phyloP scores from a whole-genome alignment of 2,329 filamentous ascomycete genomes.

The Trichoderma arundinaceum region DNA sequence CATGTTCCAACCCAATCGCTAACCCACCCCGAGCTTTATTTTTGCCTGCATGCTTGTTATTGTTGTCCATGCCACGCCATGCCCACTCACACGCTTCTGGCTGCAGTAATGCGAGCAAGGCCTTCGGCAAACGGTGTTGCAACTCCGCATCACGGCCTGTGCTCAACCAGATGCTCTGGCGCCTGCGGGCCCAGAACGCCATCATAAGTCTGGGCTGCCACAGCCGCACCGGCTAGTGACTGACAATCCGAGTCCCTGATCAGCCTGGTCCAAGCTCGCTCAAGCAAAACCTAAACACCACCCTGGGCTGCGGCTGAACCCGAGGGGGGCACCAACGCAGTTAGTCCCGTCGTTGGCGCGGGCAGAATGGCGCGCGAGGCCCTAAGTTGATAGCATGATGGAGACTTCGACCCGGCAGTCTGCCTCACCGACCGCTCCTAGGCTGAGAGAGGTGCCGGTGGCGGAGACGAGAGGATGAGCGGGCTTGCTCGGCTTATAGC shows the following conservation, averaged over 20 bases:
- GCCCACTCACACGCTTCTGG: conserved; percentile 16
- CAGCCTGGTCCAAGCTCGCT: conserved; percentile 19
- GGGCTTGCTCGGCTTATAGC: conserved; percentile 3
- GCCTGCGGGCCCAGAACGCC: conserved; percentile 21
- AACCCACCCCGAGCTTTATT: conserved; percentile 2
- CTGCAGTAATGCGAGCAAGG: conserved; percentile 15
- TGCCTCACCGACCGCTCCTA: conserved; percentile 30
- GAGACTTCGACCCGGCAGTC: conserved; percentile 18
- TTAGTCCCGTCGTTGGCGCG: conserved; percentile 17
- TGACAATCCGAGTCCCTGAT: conserved; percentile 23
- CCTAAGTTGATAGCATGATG: neutral
- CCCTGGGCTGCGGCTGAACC: conserved; percentile 33
- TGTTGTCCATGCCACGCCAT: neutral
- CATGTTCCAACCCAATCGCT: conserved; percentile 21
- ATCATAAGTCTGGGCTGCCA: conserved; percentile 4
- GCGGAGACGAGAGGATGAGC: conserved; percentile 5
- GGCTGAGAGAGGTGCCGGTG: conserved; percentile 31
- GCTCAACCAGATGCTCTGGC: conserved; percentile 5
- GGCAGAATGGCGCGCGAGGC: neutral
- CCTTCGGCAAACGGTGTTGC: conserved; percentile 17
- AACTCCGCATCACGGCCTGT: conserved; percentile 25
- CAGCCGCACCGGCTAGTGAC: conserved; percentile 29
- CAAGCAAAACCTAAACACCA: conserved; percentile 13
- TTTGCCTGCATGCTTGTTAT: neutral
- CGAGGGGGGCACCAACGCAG: conserved; percentile 18